phyloP scores from a whole-genome alignment of 2,329 filamentous ascomycete genomes.

The Bipolaris cookei region DNA sequence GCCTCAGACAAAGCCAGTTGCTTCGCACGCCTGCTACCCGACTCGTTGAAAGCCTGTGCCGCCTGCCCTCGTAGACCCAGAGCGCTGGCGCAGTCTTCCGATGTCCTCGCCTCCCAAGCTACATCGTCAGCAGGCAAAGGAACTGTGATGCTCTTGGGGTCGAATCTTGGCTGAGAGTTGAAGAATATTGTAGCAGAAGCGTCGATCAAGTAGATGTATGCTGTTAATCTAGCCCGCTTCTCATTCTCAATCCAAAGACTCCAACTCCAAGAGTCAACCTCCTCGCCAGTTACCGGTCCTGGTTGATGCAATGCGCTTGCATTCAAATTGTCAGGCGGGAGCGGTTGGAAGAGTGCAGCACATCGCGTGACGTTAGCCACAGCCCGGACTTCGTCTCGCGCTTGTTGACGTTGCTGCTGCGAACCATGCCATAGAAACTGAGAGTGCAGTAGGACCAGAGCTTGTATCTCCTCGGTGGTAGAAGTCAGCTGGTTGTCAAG shows the following conservation, averaged over 20 bases:
- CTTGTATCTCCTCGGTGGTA: constrained; percentile 70
- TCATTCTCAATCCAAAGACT: constrained; percentile 73
- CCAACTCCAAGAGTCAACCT: constrained; percentile 68
- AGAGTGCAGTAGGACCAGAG: constrained; percentile 66
- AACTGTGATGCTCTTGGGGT: constrained; percentile 67
- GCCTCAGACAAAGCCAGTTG: constrained; percentile 70
- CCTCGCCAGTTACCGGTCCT: constrained; percentile 51
- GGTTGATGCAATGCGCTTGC: constrained; percentile 68
- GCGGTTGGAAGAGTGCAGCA: constrained; percentile 63
- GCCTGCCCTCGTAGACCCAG: constrained; percentile 67
- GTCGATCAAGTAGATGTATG: constrained; percentile 69
- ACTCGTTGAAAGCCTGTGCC: constrained; percentile 64
- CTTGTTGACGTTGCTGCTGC: constrained; percentile 67
- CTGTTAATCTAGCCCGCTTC: constrained; percentile 69
- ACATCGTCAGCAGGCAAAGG: constrained; percentile 76
- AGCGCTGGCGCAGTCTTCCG: constrained; percentile 67
- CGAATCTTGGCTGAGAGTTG: constrained; percentile 69
- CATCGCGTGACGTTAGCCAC: constrained; percentile 65
- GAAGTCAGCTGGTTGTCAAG: constrained; percentile 47
- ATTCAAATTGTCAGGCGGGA: constrained; percentile 54
- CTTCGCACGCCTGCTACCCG: constrained; percentile 67
- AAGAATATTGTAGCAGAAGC: constrained; percentile 73
- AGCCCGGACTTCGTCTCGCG: constrained; percentile 64
- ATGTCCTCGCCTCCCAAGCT: constrained; percentile 70
- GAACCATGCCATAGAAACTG: constrained; percentile 75